phyloP scores from a whole-genome alignment of 2,329 filamentous ascomycete species.

The Curvularia spicifera region DNA sequence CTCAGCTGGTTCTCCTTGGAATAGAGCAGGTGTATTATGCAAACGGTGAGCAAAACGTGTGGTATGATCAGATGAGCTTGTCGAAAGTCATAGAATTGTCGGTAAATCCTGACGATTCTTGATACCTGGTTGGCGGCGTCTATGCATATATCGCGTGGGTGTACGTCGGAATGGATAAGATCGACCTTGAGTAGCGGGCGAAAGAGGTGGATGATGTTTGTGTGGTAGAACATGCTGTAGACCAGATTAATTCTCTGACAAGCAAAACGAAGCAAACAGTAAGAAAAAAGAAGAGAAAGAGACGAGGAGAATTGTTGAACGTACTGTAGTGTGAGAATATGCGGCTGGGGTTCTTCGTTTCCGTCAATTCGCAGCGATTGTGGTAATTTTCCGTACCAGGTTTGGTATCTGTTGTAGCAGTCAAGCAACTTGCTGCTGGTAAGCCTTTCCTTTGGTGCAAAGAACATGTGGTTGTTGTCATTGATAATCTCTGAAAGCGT shows the following conservation, averaged over 20 bases:
- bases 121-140: slow-evolving; percentile 55
- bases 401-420: slow-evolving; percentile 71
- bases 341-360: slow-evolving; percentile 67
- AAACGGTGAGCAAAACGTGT: slow-evolving; percentile 52
- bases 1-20: slow-evolving; percentile 48
- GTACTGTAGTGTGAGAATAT: slow-evolving; percentile 76
- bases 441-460: slow-evolving; percentile 70
- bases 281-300: background rate
- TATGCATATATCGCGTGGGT: slow-evolving; percentile 70
- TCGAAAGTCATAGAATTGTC: slow-evolving; percentile 53
- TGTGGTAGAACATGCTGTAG: slow-evolving; percentile 69
- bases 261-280: background rate
- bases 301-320: slow-evolving; percentile 43
- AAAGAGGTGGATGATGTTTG: slow-evolving; percentile 74
- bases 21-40: slow-evolving; percentile 55
- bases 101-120: slow-evolving; percentile 51
- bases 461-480: slow-evolving; percentile 73
- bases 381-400: slow-evolving; percentile 74
- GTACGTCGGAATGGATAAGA: slow-evolving; percentile 63
- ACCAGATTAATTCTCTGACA: slow-evolving; percentile 14
- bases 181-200: slow-evolving; percentile 73
- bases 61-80: slow-evolving; percentile 49
- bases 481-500: slow-evolving; percentile 77
- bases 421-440: slow-evolving; percentile 68
- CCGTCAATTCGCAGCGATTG: slow-evolving; percentile 62